Conservation (phyloP, 106 monocot genomes). For the Dendrobium catenatum region DNA sequence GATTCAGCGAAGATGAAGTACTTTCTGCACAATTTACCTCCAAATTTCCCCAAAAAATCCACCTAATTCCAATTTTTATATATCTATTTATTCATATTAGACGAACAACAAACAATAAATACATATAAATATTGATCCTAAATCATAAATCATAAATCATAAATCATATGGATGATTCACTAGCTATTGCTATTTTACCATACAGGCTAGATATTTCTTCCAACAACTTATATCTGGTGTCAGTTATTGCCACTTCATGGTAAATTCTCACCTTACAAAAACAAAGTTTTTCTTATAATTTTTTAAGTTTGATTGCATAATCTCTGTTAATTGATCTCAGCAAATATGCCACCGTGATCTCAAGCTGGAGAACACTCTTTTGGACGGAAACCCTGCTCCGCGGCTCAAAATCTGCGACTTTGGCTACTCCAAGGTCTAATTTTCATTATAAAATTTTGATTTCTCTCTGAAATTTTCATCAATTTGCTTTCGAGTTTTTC, state of each 20-base stretch:
- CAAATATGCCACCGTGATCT: constrained; percentile 90
- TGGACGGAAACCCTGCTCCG: constrained; percentile 80
- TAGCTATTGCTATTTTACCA: neutral
- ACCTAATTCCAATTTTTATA: neutral
- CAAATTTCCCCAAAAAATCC: neutral
- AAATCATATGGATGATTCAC: no score
- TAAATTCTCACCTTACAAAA: constrained; percentile 10
- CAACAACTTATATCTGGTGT: constrained; percentile 85
- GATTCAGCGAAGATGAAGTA: constrained; percentile 85
- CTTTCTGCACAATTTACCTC: neutral
- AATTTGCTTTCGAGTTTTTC: neutral
- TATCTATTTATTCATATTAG: neutral
- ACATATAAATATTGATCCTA: no score
- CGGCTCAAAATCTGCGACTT: constrained; percentile 92
- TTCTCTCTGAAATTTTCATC: neutral
- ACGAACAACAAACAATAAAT: no score
- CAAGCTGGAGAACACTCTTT: constrained; percentile 82
- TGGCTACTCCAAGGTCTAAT: constrained; percentile 74
- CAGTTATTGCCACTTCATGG: constrained; percentile 80
- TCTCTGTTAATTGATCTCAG: constrained; percentile 20
- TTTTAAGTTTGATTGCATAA: no score
- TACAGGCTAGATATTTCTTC: constrained; percentile 85
- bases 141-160: no score
- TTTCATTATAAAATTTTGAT: neutral
- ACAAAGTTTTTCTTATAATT: neutral